Conservation (phyloP, 1,139 yeast genomes). For the Yamadazyma oceani region DNA sequence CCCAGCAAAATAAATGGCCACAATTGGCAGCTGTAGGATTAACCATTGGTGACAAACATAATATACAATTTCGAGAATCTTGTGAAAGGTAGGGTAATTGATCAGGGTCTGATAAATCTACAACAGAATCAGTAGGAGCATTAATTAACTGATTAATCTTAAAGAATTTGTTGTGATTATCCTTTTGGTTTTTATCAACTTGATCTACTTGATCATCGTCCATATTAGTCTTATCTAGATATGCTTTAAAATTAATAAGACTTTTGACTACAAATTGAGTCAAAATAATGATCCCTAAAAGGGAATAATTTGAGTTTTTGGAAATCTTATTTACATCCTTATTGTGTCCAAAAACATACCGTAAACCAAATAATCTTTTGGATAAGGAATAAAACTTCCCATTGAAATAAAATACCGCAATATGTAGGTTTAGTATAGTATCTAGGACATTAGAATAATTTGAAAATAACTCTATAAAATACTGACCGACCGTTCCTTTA, state of each 20-base stretch:
- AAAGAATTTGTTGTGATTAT: conserved; percentile 7
- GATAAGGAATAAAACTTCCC: conserved; percentile 80
- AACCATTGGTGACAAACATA: conserved; percentile 77
- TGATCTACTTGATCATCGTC: conserved; percentile 14
- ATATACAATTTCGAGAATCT: conserved; percentile 72
- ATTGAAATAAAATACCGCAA: conserved; percentile 76
- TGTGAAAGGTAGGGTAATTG: conserved; percentile 70
- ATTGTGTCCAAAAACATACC: conserved; percentile 73
- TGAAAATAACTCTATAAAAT: conserved; percentile 23
- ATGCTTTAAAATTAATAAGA: conserved; percentile 33
- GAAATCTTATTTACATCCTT: conserved; percentile 46
- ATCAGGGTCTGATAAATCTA: conserved; percentile 54
- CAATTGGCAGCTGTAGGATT: conserved; percentile 87
- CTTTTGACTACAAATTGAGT: conserved; percentile 56
- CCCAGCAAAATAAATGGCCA: conserved; percentile 95
- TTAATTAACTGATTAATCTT: conserved; percentile 21
- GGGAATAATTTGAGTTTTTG: conserved; percentile 64
- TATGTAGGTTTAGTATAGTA: conserved; percentile 60
- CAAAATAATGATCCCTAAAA: conserved; percentile 70
- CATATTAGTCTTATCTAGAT: conserved; percentile 20
- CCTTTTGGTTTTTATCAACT: too few relatives aligned
- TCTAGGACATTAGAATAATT: conserved; percentile 50
- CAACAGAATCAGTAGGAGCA: conserved; percentile 10
- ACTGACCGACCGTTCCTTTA: too few relatives aligned
- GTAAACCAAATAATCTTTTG: conserved; percentile 73